Evolutionary conservation across 306 rosid species (phyloP).

Genomic region (Astragalus glycyphyllos): DNA sequence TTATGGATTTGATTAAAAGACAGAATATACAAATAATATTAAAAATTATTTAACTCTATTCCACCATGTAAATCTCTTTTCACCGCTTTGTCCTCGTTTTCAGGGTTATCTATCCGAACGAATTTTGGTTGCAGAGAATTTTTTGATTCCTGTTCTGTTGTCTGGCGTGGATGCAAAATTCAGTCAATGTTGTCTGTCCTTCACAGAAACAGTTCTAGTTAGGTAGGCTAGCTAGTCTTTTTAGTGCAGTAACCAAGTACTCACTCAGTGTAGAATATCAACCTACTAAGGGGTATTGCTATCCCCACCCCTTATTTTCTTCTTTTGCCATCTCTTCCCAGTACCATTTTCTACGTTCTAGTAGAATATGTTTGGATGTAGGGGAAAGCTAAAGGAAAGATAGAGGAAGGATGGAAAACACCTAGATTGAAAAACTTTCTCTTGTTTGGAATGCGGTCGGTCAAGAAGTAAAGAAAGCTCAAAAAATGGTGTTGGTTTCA

Average conservation of each 20-base stretch:
- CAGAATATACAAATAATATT: background rate
- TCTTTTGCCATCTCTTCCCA: too few species aligned
- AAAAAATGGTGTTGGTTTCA: too few species aligned
- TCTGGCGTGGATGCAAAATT: slow-evolving; percentile 39
- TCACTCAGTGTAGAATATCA: background rate
- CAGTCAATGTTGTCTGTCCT: slow-evolving; percentile 35
- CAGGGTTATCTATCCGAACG: background rate
- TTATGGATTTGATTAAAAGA: slow-evolving; percentile 25
- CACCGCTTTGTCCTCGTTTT: background rate
- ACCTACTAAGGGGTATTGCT: too few species aligned
- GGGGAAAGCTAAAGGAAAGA: too few species aligned
- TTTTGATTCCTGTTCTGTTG: slow-evolving; percentile 30
- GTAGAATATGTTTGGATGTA: too few species aligned
- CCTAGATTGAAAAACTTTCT: too few species aligned
- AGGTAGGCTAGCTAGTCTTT: slow-evolving; percentile 10
- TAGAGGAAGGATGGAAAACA: too few species aligned
- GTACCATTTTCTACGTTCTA: too few species aligned
- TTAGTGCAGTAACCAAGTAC: background rate
- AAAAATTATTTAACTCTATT: slow-evolving; percentile 2
- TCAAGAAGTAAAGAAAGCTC: too few species aligned
- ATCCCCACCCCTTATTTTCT: too few species aligned
- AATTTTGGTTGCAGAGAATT: slow-evolving; percentile 33
- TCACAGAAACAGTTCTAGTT: slow-evolving; percentile 9
- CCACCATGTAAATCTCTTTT: background rate
- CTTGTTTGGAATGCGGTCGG: too few species aligned